Evolutionary conservation across 106 monocot species (phyloP).

Genomic region (Dioscorea alata): DNA sequence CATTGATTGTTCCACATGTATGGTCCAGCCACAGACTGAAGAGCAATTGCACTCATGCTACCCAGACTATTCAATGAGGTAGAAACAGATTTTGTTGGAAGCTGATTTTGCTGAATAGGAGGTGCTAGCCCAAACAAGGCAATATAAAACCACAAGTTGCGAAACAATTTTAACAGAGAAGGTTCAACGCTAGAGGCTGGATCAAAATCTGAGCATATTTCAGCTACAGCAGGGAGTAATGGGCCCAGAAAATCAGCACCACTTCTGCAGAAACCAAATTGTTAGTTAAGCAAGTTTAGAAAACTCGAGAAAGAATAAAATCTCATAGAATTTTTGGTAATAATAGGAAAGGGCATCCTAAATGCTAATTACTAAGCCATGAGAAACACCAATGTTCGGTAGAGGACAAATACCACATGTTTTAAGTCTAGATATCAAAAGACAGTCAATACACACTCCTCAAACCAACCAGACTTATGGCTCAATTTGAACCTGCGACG

Average conservation of each 20-base stretch:
- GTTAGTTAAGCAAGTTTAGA: conserved; percentile 3
- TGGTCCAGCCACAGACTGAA: conserved; percentile 86
- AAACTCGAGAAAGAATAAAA: not conserved
- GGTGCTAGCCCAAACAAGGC: conserved; percentile 96
- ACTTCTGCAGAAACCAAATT: conserved; percentile 50
- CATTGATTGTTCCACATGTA: conserved; percentile 86
- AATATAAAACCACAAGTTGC: conserved; percentile 99
- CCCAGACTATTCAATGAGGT: conserved; percentile 52
- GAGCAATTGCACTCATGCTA: conserved; percentile 44
- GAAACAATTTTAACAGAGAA: conserved; percentile 81
- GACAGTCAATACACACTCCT: no score
- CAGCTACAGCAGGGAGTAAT: conserved; percentile 93
- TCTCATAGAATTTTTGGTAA: no score
- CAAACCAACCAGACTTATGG: no score
- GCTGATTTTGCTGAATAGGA: conserved; percentile 63
- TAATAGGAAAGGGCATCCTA: no score
- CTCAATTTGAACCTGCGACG: no score
- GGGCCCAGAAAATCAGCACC: conserved; percentile 98
- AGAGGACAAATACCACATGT: not conserved
- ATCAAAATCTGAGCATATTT: conserved; percentile 96
- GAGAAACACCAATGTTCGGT: not conserved
- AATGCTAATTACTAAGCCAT: no score
- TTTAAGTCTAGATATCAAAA: no score
- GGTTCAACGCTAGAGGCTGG: conserved; percentile 77
- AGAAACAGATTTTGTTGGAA: conserved; percentile 58